Percentiles rank a stretch among this genome's conserved stretches.
phyloP scores from a whole-genome alignment of 257 asterid genomes.

The Primulina tabacum region DNA sequence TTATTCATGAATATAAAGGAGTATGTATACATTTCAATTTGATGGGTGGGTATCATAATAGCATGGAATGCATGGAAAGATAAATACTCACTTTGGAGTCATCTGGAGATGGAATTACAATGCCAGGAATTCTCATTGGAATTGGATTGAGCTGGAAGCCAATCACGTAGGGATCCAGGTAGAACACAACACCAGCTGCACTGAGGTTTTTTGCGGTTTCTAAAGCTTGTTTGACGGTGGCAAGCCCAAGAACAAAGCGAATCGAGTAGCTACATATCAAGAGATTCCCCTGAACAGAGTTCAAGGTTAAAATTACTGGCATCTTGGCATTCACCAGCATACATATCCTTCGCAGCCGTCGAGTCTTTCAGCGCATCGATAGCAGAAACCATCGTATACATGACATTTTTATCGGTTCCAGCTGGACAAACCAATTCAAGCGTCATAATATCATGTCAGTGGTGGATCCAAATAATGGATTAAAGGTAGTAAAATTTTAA shows the following conservation, averaged over 20 bases:
- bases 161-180: conserved; percentile 91
- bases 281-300: conserved; percentile 68
- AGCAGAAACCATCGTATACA: conserved; percentile 81
- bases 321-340: conserved; percentile 92
- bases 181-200: conserved; percentile 89
- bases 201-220: conserved; percentile 80
- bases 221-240: conserved; percentile 81
- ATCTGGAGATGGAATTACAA: conserved; percentile 76
- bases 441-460: neutral
- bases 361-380: conserved; percentile 66
- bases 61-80: conserved; percentile 11
- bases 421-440: conserved; percentile 50
- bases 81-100: conserved; percentile 73
- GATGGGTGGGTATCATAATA: neutral
- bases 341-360: conserved; percentile 54
- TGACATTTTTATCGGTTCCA: conserved; percentile 59
- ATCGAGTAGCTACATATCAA: conserved; percentile 95
- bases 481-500: neutral
- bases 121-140: conserved; percentile 87
- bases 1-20: neutral
- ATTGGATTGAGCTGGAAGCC: conserved; percentile 89
- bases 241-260: conserved; percentile 93
- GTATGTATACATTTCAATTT: neutral
- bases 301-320: conserved; percentile 54
- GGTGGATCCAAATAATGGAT: neutral